Percentiles rank a stretch among this genome's conserved stretches.
Conservation (phyloP, 352 stramenopile species). For the Globisporangium rhizosaccharum region DNA sequence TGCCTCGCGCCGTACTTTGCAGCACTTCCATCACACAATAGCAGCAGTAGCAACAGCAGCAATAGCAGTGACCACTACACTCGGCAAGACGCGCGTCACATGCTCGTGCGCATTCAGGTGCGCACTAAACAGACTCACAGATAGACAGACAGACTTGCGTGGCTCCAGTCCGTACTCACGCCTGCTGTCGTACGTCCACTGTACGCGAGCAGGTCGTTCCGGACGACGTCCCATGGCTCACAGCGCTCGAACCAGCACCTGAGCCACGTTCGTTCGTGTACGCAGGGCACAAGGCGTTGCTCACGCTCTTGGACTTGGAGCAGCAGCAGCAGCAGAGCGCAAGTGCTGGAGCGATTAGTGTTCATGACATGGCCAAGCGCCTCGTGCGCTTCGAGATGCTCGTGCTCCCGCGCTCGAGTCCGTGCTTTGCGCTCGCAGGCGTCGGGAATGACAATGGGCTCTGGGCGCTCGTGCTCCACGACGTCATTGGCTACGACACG, state of each 20-base stretch:
- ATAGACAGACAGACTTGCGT: not conserved
- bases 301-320: conserved; percentile 50
- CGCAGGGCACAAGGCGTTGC: conserved; percentile 52
- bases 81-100: not conserved
- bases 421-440: conserved; percentile 50
- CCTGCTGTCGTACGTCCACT: no score
- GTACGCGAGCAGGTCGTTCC: conserved; percentile 3
- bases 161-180: no score
- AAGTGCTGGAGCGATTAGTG: not conserved
- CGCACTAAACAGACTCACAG: not conserved
- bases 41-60: not conserved
- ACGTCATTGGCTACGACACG: conserved; percentile 83
- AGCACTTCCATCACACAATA: not conserved
- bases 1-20: conserved; percentile 34
- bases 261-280: conserved; percentile 44
- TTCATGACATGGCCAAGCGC: no score
- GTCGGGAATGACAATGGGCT: conserved; percentile 22
- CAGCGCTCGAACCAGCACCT: not conserved
- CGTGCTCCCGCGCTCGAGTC: conserved; percentile 26
- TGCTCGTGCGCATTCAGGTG: conserved; percentile 38
- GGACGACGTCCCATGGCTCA: not conserved
- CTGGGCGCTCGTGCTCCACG: conserved; percentile 40
- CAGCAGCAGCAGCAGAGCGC: conserved; percentile 9
- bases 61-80: not conserved
- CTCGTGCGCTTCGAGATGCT: conserved; percentile 30